Conservation (phyloP, 1,284 basidiomycete species). For the Fistulinella cinereoalba region DNA sequence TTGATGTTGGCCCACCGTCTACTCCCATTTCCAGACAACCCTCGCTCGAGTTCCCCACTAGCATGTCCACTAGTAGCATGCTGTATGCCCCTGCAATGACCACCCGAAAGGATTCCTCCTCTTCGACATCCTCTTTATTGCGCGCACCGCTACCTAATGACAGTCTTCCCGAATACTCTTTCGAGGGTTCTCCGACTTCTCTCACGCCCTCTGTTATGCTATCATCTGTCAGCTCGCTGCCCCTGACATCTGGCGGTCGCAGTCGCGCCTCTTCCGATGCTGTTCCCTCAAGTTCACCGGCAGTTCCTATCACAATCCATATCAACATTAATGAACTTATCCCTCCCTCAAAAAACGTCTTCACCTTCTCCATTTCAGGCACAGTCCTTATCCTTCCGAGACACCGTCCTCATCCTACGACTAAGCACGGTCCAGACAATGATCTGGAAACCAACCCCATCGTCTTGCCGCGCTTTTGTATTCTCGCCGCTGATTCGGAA, state of each 20-base stretch:
- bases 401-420: conserved; percentile 24
- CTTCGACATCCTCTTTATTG: conserved; percentile 59
- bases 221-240: conserved; percentile 57
- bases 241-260: conserved; percentile 38
- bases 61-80: conserved; percentile 22
- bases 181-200: conserved; percentile 55
- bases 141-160: conserved; percentile 66
- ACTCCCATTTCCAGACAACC: conserved; percentile 40
- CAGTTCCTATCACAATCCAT: conserved; percentile 52
- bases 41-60: conserved; percentile 46
- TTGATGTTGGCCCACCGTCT: conserved; percentile 46
- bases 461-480: conserved; percentile 62
- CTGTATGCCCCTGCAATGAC: conserved; percentile 27
- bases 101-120: conserved; percentile 42
- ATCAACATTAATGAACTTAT: conserved; percentile 74
- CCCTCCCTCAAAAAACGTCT: conserved; percentile 58
- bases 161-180: conserved; percentile 65
- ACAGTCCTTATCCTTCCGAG: conserved; percentile 59
- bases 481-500: conserved; percentile 63
- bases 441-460: conserved; percentile 46
- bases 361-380: conserved; percentile 64
- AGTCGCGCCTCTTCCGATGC: conserved; percentile 28
- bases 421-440: conserved; percentile 27
- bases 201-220: conserved; percentile 49
- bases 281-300: conserved; percentile 17